Evolutionary conservation across 1,284 basidiomycete species (phyloP).

Genomic region (Pascua guehoae): DNA sequence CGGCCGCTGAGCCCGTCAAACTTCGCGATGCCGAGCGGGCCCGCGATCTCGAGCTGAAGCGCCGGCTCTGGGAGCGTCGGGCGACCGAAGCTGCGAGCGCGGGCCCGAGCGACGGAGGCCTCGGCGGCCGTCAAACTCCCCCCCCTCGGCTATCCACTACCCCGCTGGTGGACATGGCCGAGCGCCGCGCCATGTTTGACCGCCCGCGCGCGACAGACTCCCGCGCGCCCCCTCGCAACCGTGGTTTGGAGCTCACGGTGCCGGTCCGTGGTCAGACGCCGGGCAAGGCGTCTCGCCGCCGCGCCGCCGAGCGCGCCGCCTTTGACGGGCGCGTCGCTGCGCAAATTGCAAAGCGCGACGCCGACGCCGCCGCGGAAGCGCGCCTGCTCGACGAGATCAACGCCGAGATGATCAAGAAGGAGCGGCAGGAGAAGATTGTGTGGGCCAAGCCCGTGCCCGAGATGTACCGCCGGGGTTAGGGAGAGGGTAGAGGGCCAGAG

Average conservation of each 20-base stretch:
- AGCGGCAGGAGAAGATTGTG: conserved; percentile 30
- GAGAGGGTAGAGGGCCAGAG: too few relatives aligned
- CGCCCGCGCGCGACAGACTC: too few relatives aligned
- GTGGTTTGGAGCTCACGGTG: neutral
- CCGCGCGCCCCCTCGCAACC: too few relatives aligned
- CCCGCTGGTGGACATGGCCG: too few relatives aligned
- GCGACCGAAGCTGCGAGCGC: neutral
- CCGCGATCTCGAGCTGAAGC: conserved; percentile 17
- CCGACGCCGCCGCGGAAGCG: conserved; percentile 14
- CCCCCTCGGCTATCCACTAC: too few relatives aligned
- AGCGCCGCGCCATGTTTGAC: too few relatives aligned
- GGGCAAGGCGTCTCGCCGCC: conserved; percentile 25
- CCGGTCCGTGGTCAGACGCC: conserved; percentile 11
- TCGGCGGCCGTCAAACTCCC: too few relatives aligned
- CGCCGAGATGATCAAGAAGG: conserved; percentile 19
- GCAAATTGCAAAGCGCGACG: conserved; percentile 11
- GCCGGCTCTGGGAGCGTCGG: conserved; percentile 26
- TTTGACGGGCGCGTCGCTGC: conserved; percentile 21
- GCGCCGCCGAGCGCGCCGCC: conserved; percentile 21
- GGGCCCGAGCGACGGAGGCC: too few relatives aligned
- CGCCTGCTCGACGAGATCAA: conserved; percentile 20
- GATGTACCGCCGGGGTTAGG: conserved; percentile 17
- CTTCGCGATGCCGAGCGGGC: conserved; percentile 27
- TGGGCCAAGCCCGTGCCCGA: conserved; percentile 33
- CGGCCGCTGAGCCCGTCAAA: conserved; percentile 8